Evolutionary conservation across 2,329 filamentous ascomycete genomes (phyloP).

Genomic region (Fusarium sp.): DNA sequence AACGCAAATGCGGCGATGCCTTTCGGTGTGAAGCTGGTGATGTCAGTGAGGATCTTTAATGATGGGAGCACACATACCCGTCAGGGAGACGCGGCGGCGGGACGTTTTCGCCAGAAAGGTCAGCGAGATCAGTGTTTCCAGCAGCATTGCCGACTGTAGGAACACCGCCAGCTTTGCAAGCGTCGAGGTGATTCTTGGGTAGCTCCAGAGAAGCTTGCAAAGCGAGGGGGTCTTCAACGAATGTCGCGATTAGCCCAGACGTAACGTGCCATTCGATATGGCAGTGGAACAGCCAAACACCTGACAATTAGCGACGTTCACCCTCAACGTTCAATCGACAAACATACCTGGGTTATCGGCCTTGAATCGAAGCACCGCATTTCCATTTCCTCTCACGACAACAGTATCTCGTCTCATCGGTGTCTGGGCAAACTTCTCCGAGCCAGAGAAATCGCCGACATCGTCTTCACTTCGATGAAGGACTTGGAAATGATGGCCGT

Average conservation of each 20-base stretch:
- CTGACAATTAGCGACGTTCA: conserved; percentile 38
- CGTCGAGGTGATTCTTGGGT: conserved; percentile 68
- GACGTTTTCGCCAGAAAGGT: conserved; percentile 71
- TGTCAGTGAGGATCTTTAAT: conserved; percentile 1
- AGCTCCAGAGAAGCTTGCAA: conserved; percentile 72
- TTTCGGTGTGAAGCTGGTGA: conserved; percentile 69
- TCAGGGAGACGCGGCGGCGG: conserved; percentile 68
- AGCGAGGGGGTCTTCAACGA: conserved; percentile 71
- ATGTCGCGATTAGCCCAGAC: conserved; percentile 73
- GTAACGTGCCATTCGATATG: conserved; percentile 83
- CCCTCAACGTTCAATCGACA: accelerated
- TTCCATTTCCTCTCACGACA: conserved; percentile 72
- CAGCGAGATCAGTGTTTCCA: conserved; percentile 74
- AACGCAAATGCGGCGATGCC: conserved; percentile 82
- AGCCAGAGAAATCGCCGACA: conserved; percentile 65
- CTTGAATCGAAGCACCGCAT: conserved; percentile 75
- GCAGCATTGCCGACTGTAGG: conserved; percentile 78
- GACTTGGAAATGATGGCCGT: conserved; percentile 81
- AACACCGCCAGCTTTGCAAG: conserved; percentile 65
- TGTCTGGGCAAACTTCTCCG: conserved; percentile 61
- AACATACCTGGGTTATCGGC: conserved; percentile 72
- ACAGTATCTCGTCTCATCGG: conserved; percentile 78
- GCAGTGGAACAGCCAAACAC: conserved; percentile 81
- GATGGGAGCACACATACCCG: conserved; percentile 59
- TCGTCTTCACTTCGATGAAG: conserved; percentile 70